Percentiles rank a stretch among this genome's conserved stretches.
Evolutionary conservation across 352 stramenopile genomes (phyloP).

Genomic region (Blastocystis sp.): DNA sequence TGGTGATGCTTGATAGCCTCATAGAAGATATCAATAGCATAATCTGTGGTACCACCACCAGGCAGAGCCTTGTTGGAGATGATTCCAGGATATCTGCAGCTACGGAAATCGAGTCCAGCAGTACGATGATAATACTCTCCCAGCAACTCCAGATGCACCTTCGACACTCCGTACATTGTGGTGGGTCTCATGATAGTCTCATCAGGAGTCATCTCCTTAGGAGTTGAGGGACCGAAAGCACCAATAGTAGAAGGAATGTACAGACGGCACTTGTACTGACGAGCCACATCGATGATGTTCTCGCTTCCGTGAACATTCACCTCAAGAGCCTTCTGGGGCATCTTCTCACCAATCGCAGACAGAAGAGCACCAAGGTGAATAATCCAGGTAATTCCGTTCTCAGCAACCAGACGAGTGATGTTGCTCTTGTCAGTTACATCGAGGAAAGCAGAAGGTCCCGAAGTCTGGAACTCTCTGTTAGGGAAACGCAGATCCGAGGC

Average conservation of each 20-base stretch:
- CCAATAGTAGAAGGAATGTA: slow-evolving; percentile 82
- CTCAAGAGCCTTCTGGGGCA: slow-evolving; percentile 74
- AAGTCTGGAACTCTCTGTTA: slow-evolving; percentile 28
- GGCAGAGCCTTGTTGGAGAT: slow-evolving; percentile 60
- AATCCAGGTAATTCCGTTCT: slow-evolving; percentile 79
- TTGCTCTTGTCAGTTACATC: slow-evolving; percentile 64
- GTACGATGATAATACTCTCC: slow-evolving; percentile 84
- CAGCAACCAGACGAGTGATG: slow-evolving; percentile 68
- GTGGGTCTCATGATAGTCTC: slow-evolving; percentile 81
- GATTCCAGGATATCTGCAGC: slow-evolving; percentile 79
- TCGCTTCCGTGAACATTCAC: slow-evolving; percentile 80
- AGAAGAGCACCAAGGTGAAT: slow-evolving; percentile 82
- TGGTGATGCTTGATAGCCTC: slow-evolving; percentile 76
- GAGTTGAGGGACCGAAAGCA: slow-evolving; percentile 78
- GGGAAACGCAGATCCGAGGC: slow-evolving; percentile 64
- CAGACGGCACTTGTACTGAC: slow-evolving; percentile 77
- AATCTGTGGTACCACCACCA: slow-evolving; percentile 71
- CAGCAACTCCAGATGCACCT: slow-evolving; percentile 79
- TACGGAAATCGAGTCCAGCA: slow-evolving; percentile 82
- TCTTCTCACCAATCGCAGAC: slow-evolving; percentile 79
- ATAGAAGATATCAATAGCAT: slow-evolving; percentile 85
- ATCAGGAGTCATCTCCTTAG: slow-evolving; percentile 76
- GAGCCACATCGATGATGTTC: slow-evolving; percentile 80
- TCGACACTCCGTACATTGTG: slow-evolving; percentile 84
- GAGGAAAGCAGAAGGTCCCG: slow-evolving; percentile 66